Evolutionary conservation across 2,329 filamentous ascomycete genomes (phyloP), one percentile per base, ranked within the genome.

Genomic region (Pseudocercospora fijiensis): DNA sequence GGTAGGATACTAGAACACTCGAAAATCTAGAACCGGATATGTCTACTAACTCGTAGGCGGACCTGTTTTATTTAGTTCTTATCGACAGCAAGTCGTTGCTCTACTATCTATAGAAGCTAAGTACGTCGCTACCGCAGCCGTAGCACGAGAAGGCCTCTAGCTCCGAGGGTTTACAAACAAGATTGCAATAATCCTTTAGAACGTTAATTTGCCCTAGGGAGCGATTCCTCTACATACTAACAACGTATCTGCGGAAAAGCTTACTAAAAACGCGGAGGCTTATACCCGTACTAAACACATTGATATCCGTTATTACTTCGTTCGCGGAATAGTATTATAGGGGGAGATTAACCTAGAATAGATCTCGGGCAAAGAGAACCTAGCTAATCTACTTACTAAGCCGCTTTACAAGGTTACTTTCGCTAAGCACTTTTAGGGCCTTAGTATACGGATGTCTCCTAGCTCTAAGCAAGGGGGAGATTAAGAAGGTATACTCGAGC

Each of bases 291-390:
- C 53, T 13, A 57, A 57, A 22, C 18, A 57, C 18, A 57, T 57
- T 57, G 37, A 57, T 30, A 57, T 57, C 28, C 11, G 18, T n/a
- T 37, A 57, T 57, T 57, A 57, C 28, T 57, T 57, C 20, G 16
- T 57, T 30, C 7, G 26, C 4, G 26, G 28, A 57, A 30, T 18
- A 18, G 27, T 57, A 28, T 18, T 30, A n/a, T 30, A 30, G 4
- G 11, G 27, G 28, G 26, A 57, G 22, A 57, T 57, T 37, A 57
- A 57, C 7, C 22, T 37, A 37, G 53, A 57, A 33, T 57, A 37
- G 53, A 57, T 57, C 20, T 57, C 18, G 18, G 53, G 53, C 5
- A 57, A 57, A 27, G 27, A 57, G 30, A 57, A 57, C 27, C 53
- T 20, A 28, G 28, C 28, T 30, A 37, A 57, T 30, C 28, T 57